Percentiles rank a stretch among this genome's conserved stretches.
Evolutionary conservation across 2,329 filamentous ascomycete species (phyloP).

Genomic region (Dactylellina sp.): DNA sequence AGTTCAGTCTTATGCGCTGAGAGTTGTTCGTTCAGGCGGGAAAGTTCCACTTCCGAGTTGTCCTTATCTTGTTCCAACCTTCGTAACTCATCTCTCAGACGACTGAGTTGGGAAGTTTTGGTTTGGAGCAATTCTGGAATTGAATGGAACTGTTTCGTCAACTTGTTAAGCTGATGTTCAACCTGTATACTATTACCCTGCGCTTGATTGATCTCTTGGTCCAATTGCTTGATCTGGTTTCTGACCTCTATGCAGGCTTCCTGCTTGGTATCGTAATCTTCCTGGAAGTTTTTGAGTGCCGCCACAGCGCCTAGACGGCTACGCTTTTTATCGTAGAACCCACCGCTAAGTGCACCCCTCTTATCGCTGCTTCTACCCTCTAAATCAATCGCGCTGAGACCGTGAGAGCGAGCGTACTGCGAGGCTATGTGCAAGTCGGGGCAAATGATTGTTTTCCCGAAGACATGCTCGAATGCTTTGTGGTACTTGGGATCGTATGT

Average conservation of each 20-base stretch:
- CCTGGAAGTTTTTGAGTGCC: slow-evolving; percentile 78
- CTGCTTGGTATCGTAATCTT: slow-evolving; percentile 77
- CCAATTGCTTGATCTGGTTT: slow-evolving; percentile 78
- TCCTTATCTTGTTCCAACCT: slow-evolving; percentile 66
- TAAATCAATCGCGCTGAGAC: slow-evolving; percentile 90
- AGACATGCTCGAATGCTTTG: slow-evolving; percentile 91
- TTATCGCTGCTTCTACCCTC: slow-evolving; percentile 96
- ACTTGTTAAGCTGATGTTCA: slow-evolving; percentile 65
- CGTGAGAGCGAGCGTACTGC: slow-evolving; percentile 91
- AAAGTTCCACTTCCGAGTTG: slow-evolving; percentile 79
- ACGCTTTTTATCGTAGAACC: slow-evolving; percentile 85
- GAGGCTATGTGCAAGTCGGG: slow-evolving; percentile 87
- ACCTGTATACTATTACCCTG: slow-evolving; percentile 84
- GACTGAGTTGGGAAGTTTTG: slow-evolving; percentile 71
- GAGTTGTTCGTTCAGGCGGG: slow-evolving; percentile 79
- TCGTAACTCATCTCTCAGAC: slow-evolving; percentile 73
- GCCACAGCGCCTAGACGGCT: slow-evolving; percentile 89
- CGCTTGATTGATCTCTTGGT: slow-evolving; percentile 89
- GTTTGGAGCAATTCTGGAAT: slow-evolving; percentile 48
- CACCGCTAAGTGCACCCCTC: slow-evolving; percentile 93
- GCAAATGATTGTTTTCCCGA: slow-evolving; percentile 94
- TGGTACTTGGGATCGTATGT: slow-evolving; percentile 81
- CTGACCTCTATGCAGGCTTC: slow-evolving; percentile 75
- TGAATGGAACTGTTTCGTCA: slow-evolving; percentile 45
- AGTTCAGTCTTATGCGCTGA: slow-evolving; percentile 83